Evolutionary conservation across 2,329 filamentous ascomycete species (phyloP), one percentile per base, ranked within the genome.

Genomic region (Seiridium cupressi): DNA sequence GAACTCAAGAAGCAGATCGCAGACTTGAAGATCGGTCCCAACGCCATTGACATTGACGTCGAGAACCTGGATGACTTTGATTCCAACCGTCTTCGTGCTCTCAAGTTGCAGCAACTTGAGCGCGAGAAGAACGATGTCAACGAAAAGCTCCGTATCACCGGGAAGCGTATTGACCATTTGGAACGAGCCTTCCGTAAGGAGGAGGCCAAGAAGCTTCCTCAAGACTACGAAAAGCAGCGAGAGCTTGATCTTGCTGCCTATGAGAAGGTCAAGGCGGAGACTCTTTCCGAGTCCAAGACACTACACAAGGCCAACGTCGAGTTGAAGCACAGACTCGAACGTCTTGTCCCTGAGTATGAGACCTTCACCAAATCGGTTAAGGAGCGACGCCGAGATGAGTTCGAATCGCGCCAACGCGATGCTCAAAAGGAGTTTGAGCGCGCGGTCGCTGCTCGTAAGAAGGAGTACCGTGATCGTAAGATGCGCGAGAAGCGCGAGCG

Each of bases 111-210:
- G 62, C 94, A 97, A 77, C 86, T 99, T 9, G 95, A 98, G 80
- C 93, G 94, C 69, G 95, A 98, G 83, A 99, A 98, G 89, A 96
- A 94, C 72, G 93, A 95, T 72, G 88, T 97, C 67, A 92, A 91
- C 65, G 93, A 97, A 78, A 92, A 91, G 74, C 86, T 98, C 57
- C 89, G 93, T 69, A 87, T 96, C 69, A 96, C 93, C 62, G 92
- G 90, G 75, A 98, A 97, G 86, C 90, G 95, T 65, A 91, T 97
- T 70, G 95, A 99, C 73, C 94, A 99, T 78, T 81, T 99, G 69
- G 95, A 99, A 82, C 91, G 95, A 80, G 95, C 95, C 44, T 96
- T 96, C 85, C 89, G 95, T 70, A 92, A 94, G 75, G 95, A 98
- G 79, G 95, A 99, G 77, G 80, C 89, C 71, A 97, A 97, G 86